phyloP scores from a whole-genome alignment of 192 early-diverging fungal species.

The Rhizoclosmatium globosum region DNA sequence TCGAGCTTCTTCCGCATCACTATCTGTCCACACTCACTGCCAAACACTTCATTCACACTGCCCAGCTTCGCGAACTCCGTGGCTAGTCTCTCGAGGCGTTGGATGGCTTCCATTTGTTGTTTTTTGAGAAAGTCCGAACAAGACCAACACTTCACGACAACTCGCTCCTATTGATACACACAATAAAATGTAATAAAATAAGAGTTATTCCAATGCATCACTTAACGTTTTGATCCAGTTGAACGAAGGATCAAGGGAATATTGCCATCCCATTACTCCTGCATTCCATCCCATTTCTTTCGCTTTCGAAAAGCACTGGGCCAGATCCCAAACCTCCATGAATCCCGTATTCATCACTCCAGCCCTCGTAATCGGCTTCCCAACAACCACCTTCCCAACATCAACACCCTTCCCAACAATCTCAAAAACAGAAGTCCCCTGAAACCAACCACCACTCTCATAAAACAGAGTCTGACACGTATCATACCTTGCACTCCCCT shows the following conservation, averaged over 20 bases:
- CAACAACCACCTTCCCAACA: conserved; percentile 41
- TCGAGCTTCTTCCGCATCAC: background rate
- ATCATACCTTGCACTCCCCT: conserved; percentile 35
- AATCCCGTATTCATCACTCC: conserved; percentile 40
- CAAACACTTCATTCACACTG: too few relatives aligned
- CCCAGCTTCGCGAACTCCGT: too few relatives aligned
- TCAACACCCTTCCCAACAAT: conserved; percentile 35
- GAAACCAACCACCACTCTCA: conserved; percentile 32
- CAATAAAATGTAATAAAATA: background rate
- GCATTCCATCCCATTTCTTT: conserved; percentile 48
- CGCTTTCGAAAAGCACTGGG: conserved; percentile 42
- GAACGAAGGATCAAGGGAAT: background rate
- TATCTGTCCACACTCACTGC: too few relatives aligned
- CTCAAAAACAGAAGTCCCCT: conserved; percentile 46
- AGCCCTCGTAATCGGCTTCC: conserved; percentile 46
- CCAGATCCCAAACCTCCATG: conserved; percentile 39
- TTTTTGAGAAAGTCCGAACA: too few relatives aligned
- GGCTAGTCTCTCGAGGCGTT: too few relatives aligned
- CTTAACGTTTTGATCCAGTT: background rate
- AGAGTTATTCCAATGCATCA: background rate
- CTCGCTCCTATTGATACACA: too few relatives aligned
- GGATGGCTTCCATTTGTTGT: too few relatives aligned
- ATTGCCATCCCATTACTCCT: conserved; percentile 42
- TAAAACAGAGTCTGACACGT: conserved; percentile 43
- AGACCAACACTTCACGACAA: too few relatives aligned